These are phyloP conservation scores for Metschnikowia santaceciliae DNA, from an alignment of 805 yeast species.

Conservation along the genomic window DNA sequence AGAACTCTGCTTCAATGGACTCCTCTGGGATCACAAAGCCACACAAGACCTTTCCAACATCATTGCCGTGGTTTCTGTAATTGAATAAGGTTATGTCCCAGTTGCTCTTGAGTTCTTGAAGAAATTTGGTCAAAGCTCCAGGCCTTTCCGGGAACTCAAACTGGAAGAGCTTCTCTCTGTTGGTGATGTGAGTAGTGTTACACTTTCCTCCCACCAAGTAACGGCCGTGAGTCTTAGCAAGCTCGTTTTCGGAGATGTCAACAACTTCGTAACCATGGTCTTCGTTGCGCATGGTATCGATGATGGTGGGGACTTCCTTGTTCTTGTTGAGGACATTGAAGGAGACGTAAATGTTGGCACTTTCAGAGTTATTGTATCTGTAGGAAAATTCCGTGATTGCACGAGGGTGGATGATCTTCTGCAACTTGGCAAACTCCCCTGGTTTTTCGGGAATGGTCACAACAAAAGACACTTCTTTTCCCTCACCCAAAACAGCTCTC, in stretches of 20 bases:
- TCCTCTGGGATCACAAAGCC: conserved; percentile 80
- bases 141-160: conserved; percentile 98
- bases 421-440: conserved; percentile 81
- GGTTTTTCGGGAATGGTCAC: conserved; percentile 91
- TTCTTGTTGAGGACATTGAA: conserved; percentile 77
- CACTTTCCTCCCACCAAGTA: conserved; percentile 93
- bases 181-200: conserved; percentile 37
- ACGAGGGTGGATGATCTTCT: conserved; percentile 78
- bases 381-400: conserved; percentile 92
- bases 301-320: conserved; percentile 65
- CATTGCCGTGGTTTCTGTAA: conserved; percentile 95
- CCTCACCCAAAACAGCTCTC: conserved; percentile 98
- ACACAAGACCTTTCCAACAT: conserved; percentile 86
- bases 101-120: conserved; percentile 61
- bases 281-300: conserved; percentile 51
- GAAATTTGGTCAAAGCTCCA: conserved; percentile 82
- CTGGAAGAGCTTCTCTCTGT: conserved; percentile 71
- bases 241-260: conserved; percentile 87
- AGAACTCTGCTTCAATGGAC: conserved; percentile 59
- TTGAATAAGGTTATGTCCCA: conserved; percentile 97
- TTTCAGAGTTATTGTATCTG: conserved; percentile 53
- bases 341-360: conserved; percentile 82
- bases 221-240: conserved; percentile 95
- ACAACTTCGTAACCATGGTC: conserved; percentile 65
- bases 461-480: conserved; percentile 88